These are phyloP conservation scores for Lichenothelia convexa DNA, from an alignment of 495 filamentous ascomycete species.

Conservation along the genomic window DNA sequence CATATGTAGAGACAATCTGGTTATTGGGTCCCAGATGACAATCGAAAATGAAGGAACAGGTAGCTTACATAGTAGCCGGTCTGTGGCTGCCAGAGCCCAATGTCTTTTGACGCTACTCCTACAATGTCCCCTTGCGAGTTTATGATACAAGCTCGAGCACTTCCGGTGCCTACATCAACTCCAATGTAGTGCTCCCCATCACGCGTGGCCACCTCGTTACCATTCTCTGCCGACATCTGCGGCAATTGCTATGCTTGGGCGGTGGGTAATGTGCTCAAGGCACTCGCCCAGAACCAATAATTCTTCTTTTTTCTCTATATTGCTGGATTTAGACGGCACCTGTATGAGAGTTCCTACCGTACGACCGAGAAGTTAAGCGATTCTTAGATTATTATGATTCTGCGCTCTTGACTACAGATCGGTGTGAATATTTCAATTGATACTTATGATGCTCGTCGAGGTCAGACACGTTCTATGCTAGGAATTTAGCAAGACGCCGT, in stretches of 20 bases:
- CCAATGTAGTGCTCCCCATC: constrained; percentile 57
- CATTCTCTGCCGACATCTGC: constrained; percentile 36
- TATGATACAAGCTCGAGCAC: constrained; percentile 86
- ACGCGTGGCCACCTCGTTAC: constrained; percentile 35
- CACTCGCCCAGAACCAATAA: not conserved
- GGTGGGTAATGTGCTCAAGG: constrained; percentile 15
- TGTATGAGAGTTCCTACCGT: too few species aligned
- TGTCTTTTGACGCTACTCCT: constrained; percentile 74
- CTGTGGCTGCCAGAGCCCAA: constrained; percentile 86
- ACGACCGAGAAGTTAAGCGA: too few species aligned
- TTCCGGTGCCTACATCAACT: constrained; percentile 91
- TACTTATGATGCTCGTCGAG: too few species aligned
- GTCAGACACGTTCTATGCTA: too few species aligned
- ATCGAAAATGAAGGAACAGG: constrained; percentile 1
- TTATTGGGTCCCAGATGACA: not conserved
- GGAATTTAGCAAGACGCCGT: too few species aligned
- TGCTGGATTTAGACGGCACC: too few species aligned
- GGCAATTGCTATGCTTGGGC: constrained; percentile 25
- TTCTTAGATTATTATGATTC: too few species aligned
- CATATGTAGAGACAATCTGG: not conserved
- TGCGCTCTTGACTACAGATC: too few species aligned
- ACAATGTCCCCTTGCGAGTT: constrained; percentile 82
- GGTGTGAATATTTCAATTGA: too few species aligned
- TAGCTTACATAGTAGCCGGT: constrained; percentile 63
- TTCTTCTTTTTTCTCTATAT: too few species aligned